Evolutionary conservation across 164 flowering plant species (phyloP).

Genomic region (Pachysandra terminalis): DNA sequence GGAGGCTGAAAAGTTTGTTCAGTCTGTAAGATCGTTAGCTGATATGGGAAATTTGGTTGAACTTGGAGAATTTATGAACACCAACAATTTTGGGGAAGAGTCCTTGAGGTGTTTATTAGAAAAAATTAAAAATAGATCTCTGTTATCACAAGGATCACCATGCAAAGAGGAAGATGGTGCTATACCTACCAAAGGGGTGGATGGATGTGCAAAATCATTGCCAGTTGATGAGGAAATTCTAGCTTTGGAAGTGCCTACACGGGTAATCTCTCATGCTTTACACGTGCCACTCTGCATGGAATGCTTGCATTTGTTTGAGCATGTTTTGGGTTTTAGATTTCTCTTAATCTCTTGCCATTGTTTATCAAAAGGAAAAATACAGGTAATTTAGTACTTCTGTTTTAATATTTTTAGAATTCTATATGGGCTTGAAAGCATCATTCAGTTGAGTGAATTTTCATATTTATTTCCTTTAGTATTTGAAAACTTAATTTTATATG

Average conservation of each 20-base stretch:
- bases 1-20: constrained; percentile 24
- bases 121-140: constrained; percentile 12
- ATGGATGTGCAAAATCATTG: constrained; percentile 12
- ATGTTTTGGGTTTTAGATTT: not conserved
- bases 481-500: too few species aligned
- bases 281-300: not conserved
- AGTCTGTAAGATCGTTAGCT: constrained; percentile 25
- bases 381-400: not conserved
- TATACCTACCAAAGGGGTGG: constrained; percentile 11
- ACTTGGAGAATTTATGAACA: constrained; percentile 12
- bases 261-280: constrained; percentile 29
- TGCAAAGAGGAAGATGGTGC: constrained; percentile 19
- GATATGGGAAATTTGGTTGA: constrained; percentile 25
- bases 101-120: constrained; percentile 20
- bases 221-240: constrained; percentile 19
- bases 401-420: too few species aligned
- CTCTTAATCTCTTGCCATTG: not conserved
- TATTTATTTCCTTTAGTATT: too few species aligned
- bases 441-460: too few species aligned
- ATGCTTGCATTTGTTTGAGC: not conserved
- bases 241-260: constrained; percentile 20
- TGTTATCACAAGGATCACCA: constrained; percentile 16
- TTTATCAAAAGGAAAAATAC: not conserved
- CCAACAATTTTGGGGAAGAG: constrained; percentile 14
- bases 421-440: too few species aligned